Evolutionary conservation across 495 filamentous ascomycete genomes (phyloP), one percentile per base, ranked within the genome.

Genomic region (Podospora australis): DNA sequence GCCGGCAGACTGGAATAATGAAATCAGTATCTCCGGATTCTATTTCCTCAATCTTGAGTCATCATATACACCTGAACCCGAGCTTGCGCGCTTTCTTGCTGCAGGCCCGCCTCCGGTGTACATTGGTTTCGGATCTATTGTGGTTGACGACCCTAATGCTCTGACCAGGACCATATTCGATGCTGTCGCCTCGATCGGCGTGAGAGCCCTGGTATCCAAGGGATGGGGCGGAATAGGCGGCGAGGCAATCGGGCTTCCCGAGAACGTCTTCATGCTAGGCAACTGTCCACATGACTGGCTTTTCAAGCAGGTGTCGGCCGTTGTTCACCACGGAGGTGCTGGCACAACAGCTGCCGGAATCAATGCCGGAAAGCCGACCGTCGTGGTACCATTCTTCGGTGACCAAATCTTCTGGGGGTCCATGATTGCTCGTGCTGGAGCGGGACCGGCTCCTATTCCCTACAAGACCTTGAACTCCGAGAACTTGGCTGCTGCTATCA

Each of bases 201-300:
- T 85, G 13, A 76, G 88, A 17, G 87, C 86, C 2, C 63, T 94
- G 1, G 77, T 94, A 2, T 90, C 85, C 0, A 85, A 86, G 56
- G 87, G 87, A 13, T 92, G 87, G 87, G 84, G 87, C 24, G 82
- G 82, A 0, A 59, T 91, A 3, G 86, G 86, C 19, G 78, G 74
- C 2, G 80, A 84, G 36, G 65, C 74, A 6, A 56, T 83, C 0
- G 74, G 73, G 2, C 59, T 81, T 8, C 82, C 82, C 0, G 78
- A 87, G 0, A 74, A 75, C 20, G 76, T 90, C n/a, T 87, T 86
- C 52, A 80, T 88, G 72, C 73, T 90, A 6, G 87, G 82, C 4
- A 87, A 88, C 53, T 75, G 78, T 40, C 87, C 87, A 4, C 87
- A 92, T 49, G 87, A 91, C 56, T 90, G 86, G 87, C 68, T 94